These are phyloP conservation scores for Chlamydomonas urium DNA, from an alignment of 139 green algal genomes.

Conservation along the genomic window DNA sequence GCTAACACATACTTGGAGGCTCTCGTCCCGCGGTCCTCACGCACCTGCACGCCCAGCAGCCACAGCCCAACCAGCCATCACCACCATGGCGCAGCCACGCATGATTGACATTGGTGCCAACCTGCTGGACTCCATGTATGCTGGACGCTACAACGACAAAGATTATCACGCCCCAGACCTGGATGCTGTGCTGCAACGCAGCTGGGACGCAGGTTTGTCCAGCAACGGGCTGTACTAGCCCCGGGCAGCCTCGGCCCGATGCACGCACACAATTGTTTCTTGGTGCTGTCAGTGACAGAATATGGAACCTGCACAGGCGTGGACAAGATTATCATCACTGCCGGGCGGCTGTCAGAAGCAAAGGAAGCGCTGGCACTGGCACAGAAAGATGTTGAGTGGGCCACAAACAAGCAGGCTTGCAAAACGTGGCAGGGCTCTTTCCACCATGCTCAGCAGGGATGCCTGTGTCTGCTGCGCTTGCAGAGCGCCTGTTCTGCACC, in stretches of 20 bases:
- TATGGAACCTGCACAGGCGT: slow-evolving; percentile 44
- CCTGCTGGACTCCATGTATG: slow-evolving; percentile 71
- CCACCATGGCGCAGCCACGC: too few relatives aligned
- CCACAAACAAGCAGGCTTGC: background rate
- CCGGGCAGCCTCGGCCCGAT: too few relatives aligned
- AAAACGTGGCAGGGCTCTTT: too few relatives aligned
- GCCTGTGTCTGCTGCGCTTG: background rate
- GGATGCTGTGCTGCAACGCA: slow-evolving; percentile 49
- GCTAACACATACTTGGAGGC: too few relatives aligned
- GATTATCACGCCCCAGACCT: slow-evolving; percentile 59
- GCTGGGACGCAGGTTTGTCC: slow-evolving; percentile 43
- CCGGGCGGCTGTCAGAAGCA: slow-evolving; percentile 54
- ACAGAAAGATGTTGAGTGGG: slow-evolving; percentile 16
- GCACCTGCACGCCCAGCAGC: too few relatives aligned
- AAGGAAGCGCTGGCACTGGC: slow-evolving; percentile 48
- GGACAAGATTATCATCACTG: slow-evolving; percentile 69
- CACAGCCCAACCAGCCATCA: too few relatives aligned
- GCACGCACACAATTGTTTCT: too few relatives aligned
- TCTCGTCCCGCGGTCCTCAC: too few relatives aligned
- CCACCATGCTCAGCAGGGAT: too few relatives aligned
- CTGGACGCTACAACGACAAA: slow-evolving; percentile 65
- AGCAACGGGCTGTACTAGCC: too few relatives aligned
- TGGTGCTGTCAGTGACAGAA: too few relatives aligned
- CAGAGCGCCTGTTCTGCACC: slow-evolving; percentile 72
- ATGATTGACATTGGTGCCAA: slow-evolving; percentile 74